A percentile compares a stretch with the other conserved stretches of the same genome.
These are phyloP conservation scores for Gnaphalium uliginosum DNA, from an alignment of 129 eudicot species.

Conservation along the genomic window DNA sequence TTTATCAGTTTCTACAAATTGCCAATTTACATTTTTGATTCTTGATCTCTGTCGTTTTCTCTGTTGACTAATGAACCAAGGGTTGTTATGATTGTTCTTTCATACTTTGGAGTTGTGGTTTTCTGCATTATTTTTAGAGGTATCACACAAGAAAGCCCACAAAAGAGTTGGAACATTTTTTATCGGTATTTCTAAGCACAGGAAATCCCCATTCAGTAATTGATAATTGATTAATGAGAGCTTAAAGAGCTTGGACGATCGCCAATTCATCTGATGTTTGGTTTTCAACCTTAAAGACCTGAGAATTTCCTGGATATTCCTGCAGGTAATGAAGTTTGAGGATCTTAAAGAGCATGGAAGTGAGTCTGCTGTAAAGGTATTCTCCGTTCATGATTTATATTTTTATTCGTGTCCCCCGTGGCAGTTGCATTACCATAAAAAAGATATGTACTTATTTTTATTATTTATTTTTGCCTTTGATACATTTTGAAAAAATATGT, in stretches of 20 bases:
- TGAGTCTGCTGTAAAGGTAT: conserved; percentile 91
- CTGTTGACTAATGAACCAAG: neutral
- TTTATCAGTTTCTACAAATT: neutral
- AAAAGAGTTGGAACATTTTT: neutral
- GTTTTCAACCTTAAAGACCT: conserved; percentile 8
- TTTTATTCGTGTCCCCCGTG: neutral
- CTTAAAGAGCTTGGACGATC: neutral
- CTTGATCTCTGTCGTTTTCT: neutral
- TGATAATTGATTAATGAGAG: neutral
- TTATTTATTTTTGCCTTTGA: neutral
- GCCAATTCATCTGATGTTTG: neutral
- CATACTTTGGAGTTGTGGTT: neutral
- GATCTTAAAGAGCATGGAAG: conserved; percentile 90
- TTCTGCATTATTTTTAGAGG: neutral
- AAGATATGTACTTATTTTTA: neutral
- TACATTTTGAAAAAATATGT: neutral
- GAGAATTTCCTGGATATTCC: conserved; percentile 23
- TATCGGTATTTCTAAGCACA: neutral
- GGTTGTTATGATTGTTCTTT: neutral
- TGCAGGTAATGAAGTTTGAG: conserved; percentile 95
- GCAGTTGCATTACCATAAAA: neutral
- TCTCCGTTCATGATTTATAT: neutral
- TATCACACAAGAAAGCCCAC: neutral
- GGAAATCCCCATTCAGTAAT: neutral
- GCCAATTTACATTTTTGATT: neutral